phyloP scores from a whole-genome alignment of 768 basidiomycete genomes.

The Hemileccinum impolitum region DNA sequence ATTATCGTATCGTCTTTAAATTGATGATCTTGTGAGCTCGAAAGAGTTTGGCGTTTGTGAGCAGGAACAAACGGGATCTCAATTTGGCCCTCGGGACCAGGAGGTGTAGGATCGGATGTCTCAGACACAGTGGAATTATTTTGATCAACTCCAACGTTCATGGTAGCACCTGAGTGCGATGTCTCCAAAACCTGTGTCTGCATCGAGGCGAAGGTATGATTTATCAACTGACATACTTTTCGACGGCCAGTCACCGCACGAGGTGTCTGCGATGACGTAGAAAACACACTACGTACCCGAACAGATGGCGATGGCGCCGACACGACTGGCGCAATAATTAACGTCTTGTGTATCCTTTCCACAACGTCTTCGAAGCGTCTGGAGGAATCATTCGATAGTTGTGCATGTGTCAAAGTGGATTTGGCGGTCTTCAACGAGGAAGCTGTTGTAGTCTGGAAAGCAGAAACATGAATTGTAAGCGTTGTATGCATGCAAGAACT shows the following conservation, averaged over 20 bases:
- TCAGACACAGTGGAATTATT: not conserved
- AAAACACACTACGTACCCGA: conserved; percentile 16
- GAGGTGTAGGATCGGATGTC: conserved; percentile 16
- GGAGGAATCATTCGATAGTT: conserved; percentile 7
- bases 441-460: conserved; percentile 3
- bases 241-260: not conserved
- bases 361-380: conserved; percentile 52
- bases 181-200: conserved; percentile 7
- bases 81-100: conserved; percentile 44
- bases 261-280: not conserved
- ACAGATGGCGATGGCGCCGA: conserved; percentile 30
- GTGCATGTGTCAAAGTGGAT: conserved; percentile 8
- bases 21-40: conserved; percentile 8
- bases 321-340: conserved; percentile 56
- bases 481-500: not conserved
- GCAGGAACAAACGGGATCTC: conserved; percentile 81
- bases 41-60: conserved; percentile 42
- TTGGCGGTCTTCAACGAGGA: conserved; percentile 4
- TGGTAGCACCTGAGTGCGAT: not conserved
- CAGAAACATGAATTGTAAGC: conserved; percentile 14
- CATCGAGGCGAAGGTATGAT: conserved; percentile 1
- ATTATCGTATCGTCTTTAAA: conserved; percentile 63
- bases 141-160: conserved; percentile 2
- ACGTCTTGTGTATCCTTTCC: conserved; percentile 61
- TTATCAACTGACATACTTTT: conserved; percentile 3